These are phyloP conservation scores for Bipolaris victoriae DNA, from an alignment of 2,329 filamentous ascomycete genomes.

Conservation along the genomic window DNA sequence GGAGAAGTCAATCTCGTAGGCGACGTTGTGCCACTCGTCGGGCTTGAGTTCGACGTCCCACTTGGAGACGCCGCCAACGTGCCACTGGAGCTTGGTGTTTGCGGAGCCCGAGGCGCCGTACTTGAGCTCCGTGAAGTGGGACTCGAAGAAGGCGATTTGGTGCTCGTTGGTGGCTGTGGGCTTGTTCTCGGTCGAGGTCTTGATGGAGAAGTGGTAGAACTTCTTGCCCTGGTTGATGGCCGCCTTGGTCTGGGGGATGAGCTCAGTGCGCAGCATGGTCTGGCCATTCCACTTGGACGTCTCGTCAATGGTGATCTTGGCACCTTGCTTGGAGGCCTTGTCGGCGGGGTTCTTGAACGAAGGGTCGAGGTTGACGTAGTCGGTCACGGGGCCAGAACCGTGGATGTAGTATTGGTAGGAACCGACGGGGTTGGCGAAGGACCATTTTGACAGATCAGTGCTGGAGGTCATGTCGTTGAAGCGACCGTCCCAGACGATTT, in stretches of 20 bases:
- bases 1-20: constrained; percentile 73
- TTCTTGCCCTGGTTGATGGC: constrained; percentile 69
- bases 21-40: constrained; percentile 75
- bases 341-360: constrained; percentile 71
- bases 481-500: constrained; percentile 67
- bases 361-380: constrained; percentile 67
- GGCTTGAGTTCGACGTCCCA: constrained; percentile 68
- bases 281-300: constrained; percentile 75
- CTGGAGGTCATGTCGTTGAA: constrained; percentile 66
- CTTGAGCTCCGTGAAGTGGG: constrained; percentile 78
- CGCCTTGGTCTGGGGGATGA: constrained; percentile 72
- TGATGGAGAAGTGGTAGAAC: constrained; percentile 75
- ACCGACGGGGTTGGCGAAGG: constrained; percentile 69
- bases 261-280: constrained; percentile 72
- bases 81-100: constrained; percentile 66
- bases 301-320: constrained; percentile 70
- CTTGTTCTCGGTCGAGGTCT: constrained; percentile 63
- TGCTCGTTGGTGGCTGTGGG: constrained; percentile 69
- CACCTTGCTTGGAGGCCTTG: constrained; percentile 64
- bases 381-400: constrained; percentile 61
- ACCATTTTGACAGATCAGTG: constrained; percentile 66
- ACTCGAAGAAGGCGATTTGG: constrained; percentile 69
- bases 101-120: constrained; percentile 60
- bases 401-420: constrained; percentile 81
- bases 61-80: constrained; percentile 63